These are phyloP conservation scores for Curvularia eragrostidis DNA, from an alignment of 2,329 filamentous ascomycete species.

Conservation along the genomic window DNA sequence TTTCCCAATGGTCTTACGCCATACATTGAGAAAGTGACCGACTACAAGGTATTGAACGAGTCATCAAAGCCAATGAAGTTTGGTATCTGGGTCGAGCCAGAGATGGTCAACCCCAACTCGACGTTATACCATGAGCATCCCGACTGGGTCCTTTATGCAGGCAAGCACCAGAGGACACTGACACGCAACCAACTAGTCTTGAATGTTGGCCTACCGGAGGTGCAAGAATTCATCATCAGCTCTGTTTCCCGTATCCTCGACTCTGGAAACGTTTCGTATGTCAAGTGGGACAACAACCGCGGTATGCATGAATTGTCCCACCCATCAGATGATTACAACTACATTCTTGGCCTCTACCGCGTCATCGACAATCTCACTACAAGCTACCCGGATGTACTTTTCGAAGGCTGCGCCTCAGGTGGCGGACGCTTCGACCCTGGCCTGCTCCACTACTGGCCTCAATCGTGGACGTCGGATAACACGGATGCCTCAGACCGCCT, in stretches of 20 bases:
- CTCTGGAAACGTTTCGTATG: conserved; percentile 62
- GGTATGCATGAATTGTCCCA: conserved; percentile 66
- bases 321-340: conserved; percentile 62
- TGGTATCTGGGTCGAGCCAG: conserved; percentile 71
- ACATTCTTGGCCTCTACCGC: conserved; percentile 69
- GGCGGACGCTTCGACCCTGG: conserved; percentile 70
- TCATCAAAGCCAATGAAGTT: conserved; percentile 62
- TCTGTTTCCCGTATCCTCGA: conserved; percentile 63
- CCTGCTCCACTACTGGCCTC: conserved; percentile 69
- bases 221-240: conserved; percentile 68
- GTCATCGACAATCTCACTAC: conserved; percentile 67
- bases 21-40: conserved; percentile 59
- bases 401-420: conserved; percentile 71
- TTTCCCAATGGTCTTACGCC: conserved; percentile 65
- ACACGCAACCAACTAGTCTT: conserved; percentile 67
- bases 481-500: conserved; percentile 68
- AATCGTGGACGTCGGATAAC: conserved; percentile 71
- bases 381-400: conserved; percentile 67
- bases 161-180: conserved; percentile 62
- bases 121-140: conserved; percentile 67
- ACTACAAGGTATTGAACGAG: conserved; percentile 57
- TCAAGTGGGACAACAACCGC: conserved; percentile 74
- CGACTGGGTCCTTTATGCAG: conserved; percentile 68
- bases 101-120: conserved; percentile 71
- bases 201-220: conserved; percentile 66